Base-by-base conservation (phyloP, 2,329 filamentous ascomycete species). In the Cercospora sp. region DNA sequence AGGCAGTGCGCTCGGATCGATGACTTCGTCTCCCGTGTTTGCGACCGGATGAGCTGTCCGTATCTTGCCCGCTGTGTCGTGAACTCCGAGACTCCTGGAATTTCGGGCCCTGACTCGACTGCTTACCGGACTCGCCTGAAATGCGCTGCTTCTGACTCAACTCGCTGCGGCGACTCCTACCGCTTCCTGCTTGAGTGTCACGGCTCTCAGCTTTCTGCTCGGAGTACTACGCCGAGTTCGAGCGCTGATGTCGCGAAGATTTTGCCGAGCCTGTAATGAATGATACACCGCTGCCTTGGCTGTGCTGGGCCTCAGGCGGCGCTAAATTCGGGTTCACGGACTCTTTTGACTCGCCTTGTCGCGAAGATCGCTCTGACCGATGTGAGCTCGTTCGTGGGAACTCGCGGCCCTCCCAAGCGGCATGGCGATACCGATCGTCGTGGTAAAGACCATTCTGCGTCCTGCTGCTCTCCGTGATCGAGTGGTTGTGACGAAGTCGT, bases 401-500 rank as follows among this genome's bases (percentile, higher is more conserved):
- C 7, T 34, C 61, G 32, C 51, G 62, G 6, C 62, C 65, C 24
- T 66, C 66, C 70, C 71, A 72, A 9, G 65, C 70, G 9, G 70
- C 37, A 34, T 69, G 68, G 5, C 49, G 66, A 60, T 69, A 71
- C 9, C 70, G 65, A 5, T 65, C 61, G 32, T 73, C 62, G n/a
- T 66, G 61, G 24, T 63, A 71, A 8, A 63, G 65, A 0, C 62
- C 65, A 8, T 63, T 60, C 6, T 60, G 61, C 8, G 68, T 69
- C 57, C 66, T 65, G 61, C 67, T 69, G 49, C 71, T 75, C 8
- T 71, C 71, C 6, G 72, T 72, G 24, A 66, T 65, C 3, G 72
- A 72, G 66, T 71, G 71, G 43, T 72, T 73, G 28, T 71, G 70
- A 24, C 65, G 69, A 30, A 64, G 24, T 18, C 60, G 43, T 49